Evolutionary conservation across 148 eudicot genomes (phyloP).

Genomic region (Dianthus caryophyllus): DNA sequence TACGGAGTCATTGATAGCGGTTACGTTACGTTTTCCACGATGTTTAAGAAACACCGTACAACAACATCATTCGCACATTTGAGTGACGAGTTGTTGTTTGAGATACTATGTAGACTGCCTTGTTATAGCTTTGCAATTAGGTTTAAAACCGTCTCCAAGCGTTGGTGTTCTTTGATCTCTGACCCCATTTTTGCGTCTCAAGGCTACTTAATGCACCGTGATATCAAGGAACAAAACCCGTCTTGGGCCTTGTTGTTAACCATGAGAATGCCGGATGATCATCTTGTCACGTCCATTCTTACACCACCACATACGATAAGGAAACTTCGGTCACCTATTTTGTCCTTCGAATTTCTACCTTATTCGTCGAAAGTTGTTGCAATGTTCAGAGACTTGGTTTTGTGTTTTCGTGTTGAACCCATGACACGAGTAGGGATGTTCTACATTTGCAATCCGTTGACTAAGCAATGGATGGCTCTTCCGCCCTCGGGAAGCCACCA

Average conservation of each 20-base stretch:
- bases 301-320: neutral
- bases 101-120: neutral
- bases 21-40: too few species aligned
- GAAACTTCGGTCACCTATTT: too few species aligned
- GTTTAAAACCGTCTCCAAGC: neutral
- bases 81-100: neutral
- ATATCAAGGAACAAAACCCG: neutral
- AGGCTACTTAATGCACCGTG: slow-evolving; percentile 1
- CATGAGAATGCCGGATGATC: neutral
- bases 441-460: neutral
- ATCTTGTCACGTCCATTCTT: neutral
- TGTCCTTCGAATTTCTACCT: neutral
- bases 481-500: neutral
- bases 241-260: neutral
- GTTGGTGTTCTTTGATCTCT: neutral
- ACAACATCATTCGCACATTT: neutral
- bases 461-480: slow-evolving; percentile 6
- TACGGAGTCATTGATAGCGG: too few species aligned
- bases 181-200: neutral
- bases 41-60: too few species aligned
- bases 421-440: neutral
- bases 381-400: neutral
- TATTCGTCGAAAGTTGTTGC: neutral
- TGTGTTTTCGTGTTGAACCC: neutral
- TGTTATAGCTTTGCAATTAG: neutral